A percentile compares a stretch with the other conserved stretches of the same genome.
phyloP scores from a whole-genome alignment of 1,284 basidiomycete genomes.

The Fomitopsis palustris region DNA sequence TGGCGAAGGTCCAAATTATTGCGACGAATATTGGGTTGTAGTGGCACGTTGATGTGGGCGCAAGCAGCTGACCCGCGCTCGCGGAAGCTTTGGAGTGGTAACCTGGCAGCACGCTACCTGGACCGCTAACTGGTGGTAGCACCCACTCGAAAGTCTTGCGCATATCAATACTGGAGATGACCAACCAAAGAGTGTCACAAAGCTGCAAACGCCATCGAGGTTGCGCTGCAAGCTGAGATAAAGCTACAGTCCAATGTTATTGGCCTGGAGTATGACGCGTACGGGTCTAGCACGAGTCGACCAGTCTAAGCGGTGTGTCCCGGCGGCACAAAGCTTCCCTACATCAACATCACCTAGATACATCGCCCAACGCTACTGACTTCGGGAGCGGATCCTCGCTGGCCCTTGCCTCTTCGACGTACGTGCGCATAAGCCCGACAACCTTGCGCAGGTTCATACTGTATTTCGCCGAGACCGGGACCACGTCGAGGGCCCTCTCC shows the following conservation, averaged over 20 bases:
- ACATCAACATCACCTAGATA: not conserved
- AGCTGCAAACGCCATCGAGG: no score
- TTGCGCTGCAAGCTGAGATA: no score
- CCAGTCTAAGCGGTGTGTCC: no score
- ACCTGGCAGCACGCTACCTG: not conserved
- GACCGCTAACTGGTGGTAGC: no score
- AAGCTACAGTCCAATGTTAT: no score
- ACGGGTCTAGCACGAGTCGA: no score
- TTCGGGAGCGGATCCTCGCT: not conserved
- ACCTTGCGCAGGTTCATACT: constrained; percentile 72
- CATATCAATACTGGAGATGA: no score
- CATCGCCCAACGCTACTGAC: not conserved
- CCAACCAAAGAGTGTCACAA: no score
- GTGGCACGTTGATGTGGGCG: not conserved
- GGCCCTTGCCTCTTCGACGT: constrained; percentile 56
- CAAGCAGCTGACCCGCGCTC: not conserved
- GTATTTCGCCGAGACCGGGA: constrained; percentile 80
- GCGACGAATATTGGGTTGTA: no score
- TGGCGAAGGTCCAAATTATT: not conserved
- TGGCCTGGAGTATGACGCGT: no score
- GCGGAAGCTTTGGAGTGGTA: not conserved
- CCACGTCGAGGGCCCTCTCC: constrained; percentile 50
- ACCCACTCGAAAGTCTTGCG: no score
- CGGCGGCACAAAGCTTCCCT: no score
- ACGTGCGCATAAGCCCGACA: constrained; percentile 60